Evolutionary conservation across 2,329 filamentous ascomycete species (phyloP).

Genomic region (Colletotrichum australisinense): DNA sequence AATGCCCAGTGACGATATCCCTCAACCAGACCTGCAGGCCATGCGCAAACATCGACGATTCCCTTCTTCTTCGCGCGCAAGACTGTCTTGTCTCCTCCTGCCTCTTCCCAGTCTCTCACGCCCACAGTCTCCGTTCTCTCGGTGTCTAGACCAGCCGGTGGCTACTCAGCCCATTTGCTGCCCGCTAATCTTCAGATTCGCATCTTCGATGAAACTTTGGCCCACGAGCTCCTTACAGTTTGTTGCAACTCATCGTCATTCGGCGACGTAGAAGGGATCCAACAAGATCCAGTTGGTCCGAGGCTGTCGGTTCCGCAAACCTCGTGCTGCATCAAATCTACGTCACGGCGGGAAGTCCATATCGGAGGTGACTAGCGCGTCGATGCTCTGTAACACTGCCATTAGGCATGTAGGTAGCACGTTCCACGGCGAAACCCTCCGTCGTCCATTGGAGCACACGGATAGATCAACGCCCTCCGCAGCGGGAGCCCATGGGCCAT

Average conservation of each 20-base stretch:
- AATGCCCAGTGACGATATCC: constrained; percentile 2
- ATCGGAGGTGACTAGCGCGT: constrained; percentile 18
- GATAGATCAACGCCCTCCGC: constrained; percentile 26
- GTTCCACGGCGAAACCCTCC: constrained; percentile 21
- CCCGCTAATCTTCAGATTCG: not conserved
- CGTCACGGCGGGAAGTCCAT: constrained; percentile 21
- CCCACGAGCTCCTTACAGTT: constrained; percentile 15
- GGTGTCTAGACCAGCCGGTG: constrained; percentile 23
- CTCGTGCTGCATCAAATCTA: constrained; percentile 26
- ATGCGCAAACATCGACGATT: constrained; percentile 5
- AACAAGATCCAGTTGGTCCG: not conserved
- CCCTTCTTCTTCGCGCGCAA: not conserved
- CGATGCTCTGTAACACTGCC: constrained; percentile 20
- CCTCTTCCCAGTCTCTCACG: constrained; percentile 27
- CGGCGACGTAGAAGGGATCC: constrained; percentile 9
- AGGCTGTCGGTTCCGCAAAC: constrained; percentile 17
- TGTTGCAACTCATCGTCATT: not conserved
- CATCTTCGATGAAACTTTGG: constrained; percentile 14
- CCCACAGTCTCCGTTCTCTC: constrained; percentile 16
- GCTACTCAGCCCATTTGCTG: constrained; percentile 10
- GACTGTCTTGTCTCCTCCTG: constrained; percentile 14
- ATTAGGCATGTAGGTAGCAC: constrained; percentile 1
- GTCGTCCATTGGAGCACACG: not conserved
- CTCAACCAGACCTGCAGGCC: not conserved
- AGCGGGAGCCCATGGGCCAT: not conserved